Evolutionary conservation across 352 stramenopile species (phyloP), one percentile per base, ranked within the genome.

Genomic region (Pythium folliculosum): DNA sequence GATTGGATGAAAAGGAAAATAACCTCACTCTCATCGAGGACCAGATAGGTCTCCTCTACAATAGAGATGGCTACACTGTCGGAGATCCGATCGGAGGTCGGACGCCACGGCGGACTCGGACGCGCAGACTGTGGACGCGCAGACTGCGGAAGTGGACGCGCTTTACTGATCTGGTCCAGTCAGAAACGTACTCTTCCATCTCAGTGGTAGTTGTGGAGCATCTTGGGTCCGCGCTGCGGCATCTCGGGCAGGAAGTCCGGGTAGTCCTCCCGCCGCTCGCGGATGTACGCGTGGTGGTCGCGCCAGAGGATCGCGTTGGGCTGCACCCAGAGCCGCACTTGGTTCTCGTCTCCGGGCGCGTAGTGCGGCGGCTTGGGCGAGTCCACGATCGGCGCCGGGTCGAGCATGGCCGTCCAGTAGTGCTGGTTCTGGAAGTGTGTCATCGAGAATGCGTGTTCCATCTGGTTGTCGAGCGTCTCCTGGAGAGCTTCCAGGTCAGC

Each of bases 391-490:
- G 32, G 35, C 35, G 16, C 50, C n/a, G 54, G 54, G 23, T 61
- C 35, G 0, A 61, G 17, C n/a, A 61, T 19, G 35, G 21, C n/a
- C 2, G 4, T 5, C 54, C 54, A 61, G 21, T 21, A 61, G 35
- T 61, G 13, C 32, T 17, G 32, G 27, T 61, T 61, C 14, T 21
- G 25, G 14, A 27, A 32, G 40, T 61, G 54, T 16, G n/a, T 14
- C 5, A 51, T 2, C 12, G 8, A 12, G 17, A 61, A 61, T 4
- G 49, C 60, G 21, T 7, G 12, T 2, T 48, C n/a, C n/a, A 54
- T 32, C 17, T 67, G 38, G 22, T 14, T 21, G 13, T 49, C 21
- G 37, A 67, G 40, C 54, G 54, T 19, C n/a, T 51, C 40, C 5
- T 21, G 8, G 12, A 35, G 5, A 50, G n/a, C 19, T 53, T 3